Evolutionary conservation across 768 basidiomycete species (phyloP), one percentile per base, ranked within the genome.

Genomic region (Lentinula raphanica): DNA sequence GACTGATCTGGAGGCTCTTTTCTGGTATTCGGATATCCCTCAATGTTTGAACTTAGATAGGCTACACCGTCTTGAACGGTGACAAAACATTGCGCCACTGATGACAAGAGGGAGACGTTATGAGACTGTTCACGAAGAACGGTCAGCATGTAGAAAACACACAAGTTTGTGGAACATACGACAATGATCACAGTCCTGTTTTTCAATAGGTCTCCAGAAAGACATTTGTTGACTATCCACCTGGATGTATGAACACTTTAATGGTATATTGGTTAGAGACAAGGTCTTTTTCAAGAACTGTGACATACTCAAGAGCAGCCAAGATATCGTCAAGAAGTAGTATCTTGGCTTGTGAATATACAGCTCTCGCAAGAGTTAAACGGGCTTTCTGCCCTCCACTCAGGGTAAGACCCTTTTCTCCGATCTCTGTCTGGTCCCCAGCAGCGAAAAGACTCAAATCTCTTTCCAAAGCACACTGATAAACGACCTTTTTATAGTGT

Each of bases 401-500:
- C 31, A 84, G 62, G 1, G 83, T 88, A 9, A 85, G 67, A 2
- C 86, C 87, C 63, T 84, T 86, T 66, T 90, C 87, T 9, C 87
- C 86, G 27, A 88, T 82, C 13, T 90, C 87, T 0, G 87, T 87
- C 40, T 74, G 62, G 65, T 88, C 87, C 0, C 87, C 86, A 19
- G 85, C 85, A 3, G 85, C 72, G 38, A 92, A 81, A 53, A 90
- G 71, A 40, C 84, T 78, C 9, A 94, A 71, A 66, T 94, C 92
- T 5, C 76, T 76, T 59, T 87, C 85, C 45, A 94, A 73, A 56
- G 83, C 88, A 21, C 91, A 85, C 65, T 91, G 90, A 15, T 79
- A 70, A 36, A 96, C 71, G 1, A 87, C 90, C 66, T 85, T 81
- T 76, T 85, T 85, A 67, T 94, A 95, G 5, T 86, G 79, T 55